Evolutionary conservation across 441 rosid genomes (phyloP).

Genomic region (Pelargonium citronellum): DNA sequence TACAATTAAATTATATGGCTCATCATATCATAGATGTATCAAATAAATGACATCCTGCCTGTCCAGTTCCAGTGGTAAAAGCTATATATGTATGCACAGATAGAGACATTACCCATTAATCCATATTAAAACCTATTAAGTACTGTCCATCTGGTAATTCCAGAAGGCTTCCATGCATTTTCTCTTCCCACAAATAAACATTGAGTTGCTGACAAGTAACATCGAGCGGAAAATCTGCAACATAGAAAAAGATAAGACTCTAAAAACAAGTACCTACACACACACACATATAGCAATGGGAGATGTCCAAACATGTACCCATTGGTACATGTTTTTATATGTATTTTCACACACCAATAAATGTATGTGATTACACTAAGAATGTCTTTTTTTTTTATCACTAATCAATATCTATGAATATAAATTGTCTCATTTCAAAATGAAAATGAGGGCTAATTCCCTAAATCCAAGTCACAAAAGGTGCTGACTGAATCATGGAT

Average conservation of each 20-base stretch:
- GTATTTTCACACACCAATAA: too few species aligned
- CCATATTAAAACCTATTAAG: background rate
- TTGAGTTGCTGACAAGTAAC: background rate
- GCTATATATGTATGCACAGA: background rate
- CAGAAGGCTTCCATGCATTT: background rate
- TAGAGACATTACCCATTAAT: too few species aligned
- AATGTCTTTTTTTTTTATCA: too few species aligned
- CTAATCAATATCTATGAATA: too few species aligned
- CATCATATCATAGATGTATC: background rate
- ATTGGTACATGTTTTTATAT: too few species aligned
- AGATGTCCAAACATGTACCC: too few species aligned
- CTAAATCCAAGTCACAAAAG: background rate
- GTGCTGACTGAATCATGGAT: too few species aligned
- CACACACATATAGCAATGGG: too few species aligned
- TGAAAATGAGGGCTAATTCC: too few species aligned
- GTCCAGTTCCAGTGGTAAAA: background rate
- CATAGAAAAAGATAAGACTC: conserved; percentile 6
- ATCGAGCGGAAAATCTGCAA: background rate
- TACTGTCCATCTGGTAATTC: background rate
- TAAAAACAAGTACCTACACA: conserved; percentile 8
- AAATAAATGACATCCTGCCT: background rate
- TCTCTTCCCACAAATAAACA: background rate
- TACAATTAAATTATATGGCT: background rate
- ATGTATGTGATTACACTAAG: too few species aligned
- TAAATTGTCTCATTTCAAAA: too few species aligned